These are phyloP conservation scores for Umbellularia californica DNA, from an alignment of 164 flowering plant species.

Conservation along the genomic window DNA sequence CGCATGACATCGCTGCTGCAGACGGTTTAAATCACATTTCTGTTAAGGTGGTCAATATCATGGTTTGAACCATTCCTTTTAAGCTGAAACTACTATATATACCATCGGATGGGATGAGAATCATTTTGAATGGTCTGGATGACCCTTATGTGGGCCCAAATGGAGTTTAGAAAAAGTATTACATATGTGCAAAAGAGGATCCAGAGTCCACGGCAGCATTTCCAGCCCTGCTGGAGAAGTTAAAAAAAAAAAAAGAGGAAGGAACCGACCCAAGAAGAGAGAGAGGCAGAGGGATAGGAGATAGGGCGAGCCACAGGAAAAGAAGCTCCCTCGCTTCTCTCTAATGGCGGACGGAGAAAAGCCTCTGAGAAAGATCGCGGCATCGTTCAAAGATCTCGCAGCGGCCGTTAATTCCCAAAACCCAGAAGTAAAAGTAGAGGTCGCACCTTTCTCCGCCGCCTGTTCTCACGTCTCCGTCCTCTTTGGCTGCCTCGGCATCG, in stretches of 20 bases:
- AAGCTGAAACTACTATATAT: too few species aligned
- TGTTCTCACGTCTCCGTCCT: slow-evolving; percentile 92
- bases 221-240: too few species aligned
- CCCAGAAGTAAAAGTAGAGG: slow-evolving; percentile 39
- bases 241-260: fast-evolving
- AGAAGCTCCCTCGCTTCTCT: neutral
- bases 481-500: slow-evolving; percentile 80
- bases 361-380: slow-evolving; percentile 53
- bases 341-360: slow-evolving; percentile 42
- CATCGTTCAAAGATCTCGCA: slow-evolving; percentile 57
- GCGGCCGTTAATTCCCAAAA: slow-evolving; percentile 28
- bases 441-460: slow-evolving; percentile 70
- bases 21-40: too few species aligned
- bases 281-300: neutral
- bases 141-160: too few species aligned
- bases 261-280: neutral
- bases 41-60: too few species aligned
- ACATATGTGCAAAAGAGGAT: too few species aligned
- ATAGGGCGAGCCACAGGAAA: neutral
- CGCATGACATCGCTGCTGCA: too few species aligned
- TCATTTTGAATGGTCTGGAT: too few species aligned
- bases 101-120: too few species aligned
- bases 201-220: too few species aligned
- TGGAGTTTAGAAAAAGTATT: too few species aligned
- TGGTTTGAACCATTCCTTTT: too few species aligned